Base-by-base conservation (phyloP, 495 filamentous ascomycete species). In the Hypomontagnella monticulosa region DNA sequence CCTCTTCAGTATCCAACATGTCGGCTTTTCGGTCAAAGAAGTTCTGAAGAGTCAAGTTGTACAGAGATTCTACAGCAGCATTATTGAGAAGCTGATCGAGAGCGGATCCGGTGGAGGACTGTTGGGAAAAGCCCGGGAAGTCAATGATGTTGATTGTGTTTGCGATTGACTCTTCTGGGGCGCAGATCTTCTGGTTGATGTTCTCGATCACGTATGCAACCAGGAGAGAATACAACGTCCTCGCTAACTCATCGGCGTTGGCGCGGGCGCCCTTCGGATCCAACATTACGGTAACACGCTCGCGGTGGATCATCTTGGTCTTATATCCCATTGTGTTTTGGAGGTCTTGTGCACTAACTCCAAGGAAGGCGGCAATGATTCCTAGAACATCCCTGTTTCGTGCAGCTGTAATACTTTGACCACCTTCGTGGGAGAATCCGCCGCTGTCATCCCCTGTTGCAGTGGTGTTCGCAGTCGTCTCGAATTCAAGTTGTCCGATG, bases 131-230 rank as follows among this genome's bases (percentile, higher is more conserved):
- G 19, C 95, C 95, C 0, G 95, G 95, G 76, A 99, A 99, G 73
- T 99, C 95, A 65, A 98, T 87, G 38, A 99, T 89, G 15, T 93
- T 96, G 64, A 99, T 84, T 0, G 95, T 98, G 78, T 98, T 98
- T 43, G 85, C 87, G 50, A 98, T 91, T 15, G 91, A 81, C 32
- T 97, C 93, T 71, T 97, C 94, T 0, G 88, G 81, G 4, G 94
- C 93, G 73, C 93, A 98, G 16, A 94, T 85, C 67, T 85, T 88
- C 75, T 96, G 90, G 73, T 99, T 99, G 74, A 97, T 90, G 52
- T 80, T 89, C 76, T 99, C 95, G 64, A 97, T 90, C 12, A 98
- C 85, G 71, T 92, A 97, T 9, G 94, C 92, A 12, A 97, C 93
- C 15, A 99, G 81, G 4, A 99, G 89, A n/a, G 93, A 93, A 76